These are phyloP conservation scores for Blastomyces emzantsi DNA, from an alignment of 2,329 filamentous ascomycete genomes.

Conservation along the genomic window DNA sequence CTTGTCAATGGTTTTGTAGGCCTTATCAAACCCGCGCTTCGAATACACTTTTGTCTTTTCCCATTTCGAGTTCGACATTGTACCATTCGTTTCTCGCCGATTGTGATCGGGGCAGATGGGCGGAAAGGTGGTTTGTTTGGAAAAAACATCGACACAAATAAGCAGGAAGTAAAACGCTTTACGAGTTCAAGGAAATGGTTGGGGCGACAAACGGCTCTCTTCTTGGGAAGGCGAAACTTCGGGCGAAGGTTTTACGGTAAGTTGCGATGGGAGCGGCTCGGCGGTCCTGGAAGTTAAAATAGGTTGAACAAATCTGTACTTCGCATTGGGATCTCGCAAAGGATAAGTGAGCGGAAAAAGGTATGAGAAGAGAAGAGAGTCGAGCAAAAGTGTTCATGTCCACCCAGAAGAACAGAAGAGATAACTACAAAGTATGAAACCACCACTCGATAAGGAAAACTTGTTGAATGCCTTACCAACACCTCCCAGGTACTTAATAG, in stretches of 20 bases:
- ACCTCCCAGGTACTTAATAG: neutral
- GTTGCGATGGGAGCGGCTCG: neutral
- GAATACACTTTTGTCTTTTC: constrained; percentile 43
- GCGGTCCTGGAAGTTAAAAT: neutral
- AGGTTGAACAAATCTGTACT: neutral
- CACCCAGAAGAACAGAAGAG: neutral
- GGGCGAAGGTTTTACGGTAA: neutral
- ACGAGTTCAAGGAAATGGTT: neutral
- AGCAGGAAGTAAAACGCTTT: neutral
- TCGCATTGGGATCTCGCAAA: neutral
- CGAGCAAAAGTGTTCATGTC: neutral
- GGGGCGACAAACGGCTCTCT: neutral
- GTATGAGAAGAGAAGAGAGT: neutral
- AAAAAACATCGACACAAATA: neutral
- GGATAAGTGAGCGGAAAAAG: too few relatives aligned
- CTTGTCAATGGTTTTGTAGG: constrained; percentile 59
- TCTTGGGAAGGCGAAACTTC: constrained; percentile 4
- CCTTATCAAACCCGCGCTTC: constrained; percentile 65
- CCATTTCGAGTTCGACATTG: constrained; percentile 40
- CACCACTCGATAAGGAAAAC: neutral
- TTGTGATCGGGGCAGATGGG: neutral
- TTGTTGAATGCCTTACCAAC: neutral
- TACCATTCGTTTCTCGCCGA: constrained; percentile 9
- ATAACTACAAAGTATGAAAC: neutral
- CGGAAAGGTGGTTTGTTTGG: neutral